These are phyloP conservation scores for Hypoxylon sp. DNA, from an alignment of 2,329 filamentous ascomycete species.

Conservation along the genomic window DNA sequence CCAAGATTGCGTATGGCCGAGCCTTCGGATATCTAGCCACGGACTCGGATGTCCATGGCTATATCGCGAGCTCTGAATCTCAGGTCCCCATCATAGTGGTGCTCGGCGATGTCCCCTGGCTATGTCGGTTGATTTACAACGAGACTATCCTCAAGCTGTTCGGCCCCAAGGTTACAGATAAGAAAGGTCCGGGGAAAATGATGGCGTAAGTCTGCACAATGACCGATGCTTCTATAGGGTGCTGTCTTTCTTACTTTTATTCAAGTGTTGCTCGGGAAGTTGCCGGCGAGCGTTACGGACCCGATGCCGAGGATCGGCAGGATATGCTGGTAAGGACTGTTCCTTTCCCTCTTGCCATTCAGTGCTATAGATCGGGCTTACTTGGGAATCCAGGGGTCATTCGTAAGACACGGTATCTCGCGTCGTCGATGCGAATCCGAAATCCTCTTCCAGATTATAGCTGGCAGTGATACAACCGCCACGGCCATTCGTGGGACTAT, in stretches of 20 bases:
- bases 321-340: slow-evolving; percentile 63
- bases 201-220: slow-evolving; percentile 47
- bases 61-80: slow-evolving; percentile 57
- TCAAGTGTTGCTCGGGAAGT: slow-evolving; percentile 61
- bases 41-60: slow-evolving; percentile 62
- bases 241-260: background rate
- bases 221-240: background rate
- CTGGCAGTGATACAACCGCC: slow-evolving; percentile 67
- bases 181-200: slow-evolving; percentile 50
- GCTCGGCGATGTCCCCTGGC: slow-evolving; percentile 59
- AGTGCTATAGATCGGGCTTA: slow-evolving; percentile 1
- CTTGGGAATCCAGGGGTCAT: slow-evolving; percentile 36
- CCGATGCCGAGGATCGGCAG: slow-evolving; percentile 58
- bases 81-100: slow-evolving; percentile 58
- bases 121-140: slow-evolving; percentile 57
- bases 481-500: slow-evolving; percentile 63
- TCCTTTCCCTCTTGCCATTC: background rate
- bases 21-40: slow-evolving; percentile 62
- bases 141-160: slow-evolving; percentile 54
- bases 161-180: slow-evolving; percentile 55
- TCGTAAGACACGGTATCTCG: slow-evolving; percentile 42
- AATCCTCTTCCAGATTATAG: slow-evolving; percentile 53
- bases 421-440: slow-evolving; percentile 43
- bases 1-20: slow-evolving; percentile 63
- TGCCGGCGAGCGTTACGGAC: slow-evolving; percentile 61